Evolutionary conservation across 805 yeast genomes (phyloP), one percentile per base, ranked within the genome.

Genomic region (Clavispora vitiphila): DNA sequence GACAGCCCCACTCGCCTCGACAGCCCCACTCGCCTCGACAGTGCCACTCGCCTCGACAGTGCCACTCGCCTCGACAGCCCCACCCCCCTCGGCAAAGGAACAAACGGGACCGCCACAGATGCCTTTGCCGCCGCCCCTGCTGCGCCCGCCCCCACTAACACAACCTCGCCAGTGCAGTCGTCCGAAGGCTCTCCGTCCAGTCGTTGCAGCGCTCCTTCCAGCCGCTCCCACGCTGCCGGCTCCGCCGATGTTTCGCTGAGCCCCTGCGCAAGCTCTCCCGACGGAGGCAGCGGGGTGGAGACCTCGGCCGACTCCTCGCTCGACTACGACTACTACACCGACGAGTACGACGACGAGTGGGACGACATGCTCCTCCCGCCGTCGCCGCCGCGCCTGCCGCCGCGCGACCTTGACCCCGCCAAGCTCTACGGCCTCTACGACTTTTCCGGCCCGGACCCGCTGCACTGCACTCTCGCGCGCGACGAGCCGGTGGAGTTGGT

Each of bases 361-460:
- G 39, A 72, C 48, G 70, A 69, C 48, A 71, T 75, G 41, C 50
- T 61, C 27, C 37, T 62, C 14, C 71, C 69, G 18, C 80, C 84
- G 10, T 78, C 85, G 32, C 86, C 88, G n/a, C 84, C 86, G 6
- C 68, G 85, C 14, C 77, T 85, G 14, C 93, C 95, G 2, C 93
- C 95, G 3, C 73, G 76, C 44, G 95, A 86, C 51, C 64, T 90
- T 41, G 89, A 86, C 57, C 95, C 95, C 6, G 83, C 76, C 38
- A 82, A 83, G 55, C 69, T 90, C 22, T 90, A 90, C 60, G 96
- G 96, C 1, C 65, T 90, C 24, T 87, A 84, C 53, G 89, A 89
- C 38, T 91, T 93, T 54, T 74, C 73, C 39, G 98, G 97, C 1
- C 95, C 96, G 5, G 96, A 89, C 57, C 89, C 91, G 4, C 87